Conservation (phyloP, 129 eudicot species). For the Centrapalus pauciflorus region DNA sequence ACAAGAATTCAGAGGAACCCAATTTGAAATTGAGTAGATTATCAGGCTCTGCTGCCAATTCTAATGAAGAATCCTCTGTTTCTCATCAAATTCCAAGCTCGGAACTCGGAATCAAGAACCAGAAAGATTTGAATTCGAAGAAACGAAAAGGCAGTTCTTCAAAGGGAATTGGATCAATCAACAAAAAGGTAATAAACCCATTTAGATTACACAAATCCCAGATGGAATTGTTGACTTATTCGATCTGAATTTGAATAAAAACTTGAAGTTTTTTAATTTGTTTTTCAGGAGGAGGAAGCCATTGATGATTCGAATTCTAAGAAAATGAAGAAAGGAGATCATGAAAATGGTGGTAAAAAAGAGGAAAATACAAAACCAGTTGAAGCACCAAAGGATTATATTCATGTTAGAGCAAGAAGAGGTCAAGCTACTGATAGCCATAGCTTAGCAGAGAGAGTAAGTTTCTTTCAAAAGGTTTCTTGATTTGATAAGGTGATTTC, state of each 20-base stretch:
- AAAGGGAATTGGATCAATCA: constrained; percentile 36
- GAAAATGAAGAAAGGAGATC: constrained; percentile 37
- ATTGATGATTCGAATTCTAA: constrained; percentile 36
- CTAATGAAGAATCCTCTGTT: constrained; percentile 36
- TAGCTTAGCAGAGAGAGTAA: constrained; percentile 93
- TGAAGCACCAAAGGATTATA: constrained; percentile 35
- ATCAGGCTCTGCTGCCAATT: constrained; percentile 29
- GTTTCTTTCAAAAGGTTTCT: not conserved
- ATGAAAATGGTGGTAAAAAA: constrained; percentile 28
- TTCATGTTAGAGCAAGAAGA: constrained; percentile 88
- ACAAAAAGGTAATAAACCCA: constrained; percentile 29
- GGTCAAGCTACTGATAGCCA: constrained; percentile 99
- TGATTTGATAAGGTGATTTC: not conserved
- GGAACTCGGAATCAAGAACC: constrained; percentile 22
- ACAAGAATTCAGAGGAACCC: constrained; percentile 33
- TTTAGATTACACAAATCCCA: not conserved
- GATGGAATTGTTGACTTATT: not conserved
- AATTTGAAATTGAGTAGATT: constrained; percentile 27
- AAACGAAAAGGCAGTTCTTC: constrained; percentile 56
- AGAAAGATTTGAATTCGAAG: constrained; percentile 38
- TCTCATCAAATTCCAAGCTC: constrained; percentile 29
- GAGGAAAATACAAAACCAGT: constrained; percentile 33
- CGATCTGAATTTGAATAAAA: not conserved
- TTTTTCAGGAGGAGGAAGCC: constrained; percentile 45
- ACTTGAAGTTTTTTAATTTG: not conserved